Percentiles rank a stretch among this genome's conserved stretches.
Conservation (phyloP, 2,329 filamentous ascomycete genomes). For the Neocucurbitaria cava region DNA sequence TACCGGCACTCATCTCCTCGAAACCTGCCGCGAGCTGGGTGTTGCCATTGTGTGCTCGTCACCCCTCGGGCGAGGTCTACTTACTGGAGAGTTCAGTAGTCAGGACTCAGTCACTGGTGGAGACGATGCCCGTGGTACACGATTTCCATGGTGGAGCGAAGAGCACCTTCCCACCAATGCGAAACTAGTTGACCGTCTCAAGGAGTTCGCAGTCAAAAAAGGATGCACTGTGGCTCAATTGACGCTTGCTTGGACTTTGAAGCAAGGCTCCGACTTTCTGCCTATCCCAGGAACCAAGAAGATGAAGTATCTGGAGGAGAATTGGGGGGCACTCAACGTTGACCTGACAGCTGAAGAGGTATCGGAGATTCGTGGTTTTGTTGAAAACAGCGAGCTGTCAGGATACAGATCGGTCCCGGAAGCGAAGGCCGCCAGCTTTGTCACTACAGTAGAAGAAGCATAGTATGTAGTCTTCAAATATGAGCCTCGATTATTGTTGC, state of each 20-base stretch:
- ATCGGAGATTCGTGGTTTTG: background rate
- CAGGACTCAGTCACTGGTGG: constrained; percentile 52
- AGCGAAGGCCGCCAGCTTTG: background rate
- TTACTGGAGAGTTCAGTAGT: constrained; percentile 14
- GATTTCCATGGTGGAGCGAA: background rate
- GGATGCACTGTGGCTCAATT: background rate
- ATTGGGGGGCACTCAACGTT: background rate
- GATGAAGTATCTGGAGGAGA: background rate
- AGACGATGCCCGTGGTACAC: constrained; percentile 21
- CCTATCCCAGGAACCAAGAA: background rate
- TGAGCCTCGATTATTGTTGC: background rate
- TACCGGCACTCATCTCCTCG: constrained; percentile 30
- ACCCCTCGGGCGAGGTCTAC: constrained; percentile 41
- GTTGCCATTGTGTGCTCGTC: constrained; percentile 42
- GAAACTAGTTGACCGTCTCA: background rate
- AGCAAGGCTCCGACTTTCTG: background rate
- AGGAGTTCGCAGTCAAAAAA: background rate
- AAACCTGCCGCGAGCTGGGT: constrained; percentile 49
- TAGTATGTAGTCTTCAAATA: background rate
- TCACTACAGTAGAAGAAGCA: background rate
- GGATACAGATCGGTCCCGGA: background rate
- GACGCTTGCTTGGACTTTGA: background rate
- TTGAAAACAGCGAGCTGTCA: background rate
- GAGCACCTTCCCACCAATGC: background rate
- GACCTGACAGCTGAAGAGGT: background rate